Base-by-base conservation (phyloP, 257 asterid species). In the Solanum gracilifrons region DNA sequence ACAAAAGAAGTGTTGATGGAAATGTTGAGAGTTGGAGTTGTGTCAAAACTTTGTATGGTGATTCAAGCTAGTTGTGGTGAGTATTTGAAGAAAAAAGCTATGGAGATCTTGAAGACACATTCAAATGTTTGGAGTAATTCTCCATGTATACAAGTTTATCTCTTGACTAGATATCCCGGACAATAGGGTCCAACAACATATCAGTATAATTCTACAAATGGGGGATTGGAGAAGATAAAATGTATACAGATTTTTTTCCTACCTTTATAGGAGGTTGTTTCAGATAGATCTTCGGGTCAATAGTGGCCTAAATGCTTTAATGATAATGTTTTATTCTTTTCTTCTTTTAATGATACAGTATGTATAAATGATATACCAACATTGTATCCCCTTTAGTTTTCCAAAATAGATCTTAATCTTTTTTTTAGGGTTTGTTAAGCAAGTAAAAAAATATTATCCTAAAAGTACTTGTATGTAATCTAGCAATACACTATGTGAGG, bases 1-100 rank as follows among this genome's bases (percentile, higher is more conserved):
- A 91, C 94, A 1, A 46, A 4, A 13, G 90, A 90, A 5, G 98
- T 95, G 3, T 35, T 93, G 12, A 90, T 88, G 84, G 95, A 93
- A 83, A 92, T 94, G 97, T 33, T 92, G 87, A 87, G 92, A 48
- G 92, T 92, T 4, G 96, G 98, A 11, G 89, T 91, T n/a, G 94
- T 91, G 10, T 91, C 89, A 13, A 95, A 93, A 90, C 89, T 93
- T 43, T 95, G 96, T 85, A 85, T 91, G 92, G 94, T 93, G 77
- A 85, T 93, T 85, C 93, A 92, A 87, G 92, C 91, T 3, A 83
- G 90, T 76, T 69, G 93, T 20, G 90, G 41, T 4, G n/a, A 68
- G 3, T 74, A 90, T 66, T 18, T 91, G 11, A 93, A 92, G 90
- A 92, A 91, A 23, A 95, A 89, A 66, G 95, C 93, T 0, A 93